These are phyloP conservation scores for Brassica carinata DNA, from an alignment of 345 rosid genomes.

Conservation along the genomic window DNA sequence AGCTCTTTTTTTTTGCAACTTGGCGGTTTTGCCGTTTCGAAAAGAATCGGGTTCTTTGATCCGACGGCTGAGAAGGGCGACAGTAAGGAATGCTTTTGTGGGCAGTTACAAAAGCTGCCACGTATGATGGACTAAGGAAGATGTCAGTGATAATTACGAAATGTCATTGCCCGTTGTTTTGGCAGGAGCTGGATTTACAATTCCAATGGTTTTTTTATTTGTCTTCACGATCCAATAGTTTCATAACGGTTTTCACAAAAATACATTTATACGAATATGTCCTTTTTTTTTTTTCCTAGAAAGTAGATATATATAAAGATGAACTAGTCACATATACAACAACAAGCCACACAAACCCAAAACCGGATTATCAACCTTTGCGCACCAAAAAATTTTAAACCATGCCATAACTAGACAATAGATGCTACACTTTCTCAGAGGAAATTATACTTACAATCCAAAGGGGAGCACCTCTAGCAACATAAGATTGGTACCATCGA, in stretches of 20 bases:
- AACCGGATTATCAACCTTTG: too few relatives aligned
- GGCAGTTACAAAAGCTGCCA: conserved; percentile 34
- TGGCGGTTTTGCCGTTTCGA: conserved; percentile 35
- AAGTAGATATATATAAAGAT: too few relatives aligned
- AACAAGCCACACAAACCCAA: too few relatives aligned
- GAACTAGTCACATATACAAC: too few relatives aligned
- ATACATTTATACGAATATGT: not conserved
- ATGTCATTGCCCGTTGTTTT: conserved; percentile 42
- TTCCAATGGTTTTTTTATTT: conserved; percentile 17
- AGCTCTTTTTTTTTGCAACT: not conserved
- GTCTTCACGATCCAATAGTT: conserved; percentile 9
- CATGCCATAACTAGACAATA: too few relatives aligned
- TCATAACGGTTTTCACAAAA: not conserved
- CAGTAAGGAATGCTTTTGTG: conserved; percentile 9
- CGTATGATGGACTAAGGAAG: conserved; percentile 34
- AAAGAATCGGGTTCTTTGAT: conserved; percentile 33
- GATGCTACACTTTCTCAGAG: too few relatives aligned
- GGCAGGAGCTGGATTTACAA: conserved; percentile 27
- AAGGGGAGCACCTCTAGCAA: too few relatives aligned
- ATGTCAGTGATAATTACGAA: not conserved
- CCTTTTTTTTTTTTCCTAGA: too few relatives aligned
- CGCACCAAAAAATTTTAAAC: too few relatives aligned
- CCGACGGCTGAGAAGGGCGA: conserved; percentile 35
- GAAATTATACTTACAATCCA: too few relatives aligned
- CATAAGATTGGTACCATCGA: too few relatives aligned